Evolutionary conservation across 148 eudicot species (phyloP).

Genomic region (Tetragonia tetragonoides): DNA sequence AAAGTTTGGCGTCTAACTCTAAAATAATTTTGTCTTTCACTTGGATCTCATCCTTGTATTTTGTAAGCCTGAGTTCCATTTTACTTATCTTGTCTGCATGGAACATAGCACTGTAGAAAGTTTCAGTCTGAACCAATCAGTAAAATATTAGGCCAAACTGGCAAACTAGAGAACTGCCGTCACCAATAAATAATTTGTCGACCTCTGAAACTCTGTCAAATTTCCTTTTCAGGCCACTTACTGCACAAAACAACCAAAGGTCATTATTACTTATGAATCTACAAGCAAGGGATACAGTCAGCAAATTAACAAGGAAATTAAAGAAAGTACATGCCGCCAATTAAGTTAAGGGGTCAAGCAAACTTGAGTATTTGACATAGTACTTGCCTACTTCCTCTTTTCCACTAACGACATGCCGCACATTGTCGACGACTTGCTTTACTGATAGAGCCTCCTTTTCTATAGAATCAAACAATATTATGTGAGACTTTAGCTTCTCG

Average conservation of each 20-base stretch:
- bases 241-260: conserved; percentile 35
- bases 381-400: conserved; percentile 54
- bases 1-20: conserved; percentile 46
- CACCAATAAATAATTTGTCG: conserved; percentile 50
- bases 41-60: conserved; percentile 38
- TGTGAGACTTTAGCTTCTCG: conserved; percentile 51
- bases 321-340: background rate
- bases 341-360: background rate
- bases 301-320: conserved; percentile 5
- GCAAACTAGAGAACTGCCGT: conserved; percentile 21
- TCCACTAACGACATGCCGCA: conserved; percentile 32
- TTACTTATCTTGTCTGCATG: conserved; percentile 45
- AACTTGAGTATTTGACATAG: conserved; percentile 10
- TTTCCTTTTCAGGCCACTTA: conserved; percentile 48
- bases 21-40: conserved; percentile 41
- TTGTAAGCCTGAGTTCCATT: conserved; percentile 44
- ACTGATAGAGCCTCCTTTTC: conserved; percentile 48
- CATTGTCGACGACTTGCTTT: conserved; percentile 44
- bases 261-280: background rate
- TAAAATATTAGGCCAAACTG: background rate
- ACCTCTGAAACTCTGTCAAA: conserved; percentile 39
- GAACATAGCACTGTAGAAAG: conserved; percentile 11
- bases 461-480: conserved; percentile 37
- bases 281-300: conserved; percentile 7
- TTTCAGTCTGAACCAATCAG: conserved; percentile 14